Percentiles rank a stretch among this genome's conserved stretches.
Conservation (phyloP, 192 early-diverging fungal species). For the Coemansia sp. region DNA sequence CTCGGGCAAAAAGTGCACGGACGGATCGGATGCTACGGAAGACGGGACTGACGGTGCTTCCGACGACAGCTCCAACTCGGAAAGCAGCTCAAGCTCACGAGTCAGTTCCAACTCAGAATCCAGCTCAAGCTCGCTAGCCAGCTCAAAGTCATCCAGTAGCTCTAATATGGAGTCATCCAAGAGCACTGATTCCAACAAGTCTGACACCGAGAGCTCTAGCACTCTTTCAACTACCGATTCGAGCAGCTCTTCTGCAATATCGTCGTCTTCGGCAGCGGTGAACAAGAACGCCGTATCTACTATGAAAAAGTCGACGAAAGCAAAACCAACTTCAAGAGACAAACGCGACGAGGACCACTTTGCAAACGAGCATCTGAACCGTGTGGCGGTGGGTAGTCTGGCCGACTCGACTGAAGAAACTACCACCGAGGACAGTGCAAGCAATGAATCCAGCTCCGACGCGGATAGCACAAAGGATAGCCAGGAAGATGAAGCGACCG, state of each 20-base stretch:
- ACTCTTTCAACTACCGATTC: too few relatives aligned
- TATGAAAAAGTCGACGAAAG: background rate
- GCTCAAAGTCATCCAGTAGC: background rate
- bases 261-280: background rate
- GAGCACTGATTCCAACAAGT: background rate
- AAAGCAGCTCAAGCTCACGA: background rate
- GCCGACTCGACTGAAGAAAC: slow-evolving; percentile 1
- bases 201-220: too few relatives aligned
- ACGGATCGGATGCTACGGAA: slow-evolving; percentile 15
- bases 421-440: background rate
- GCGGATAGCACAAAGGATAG: background rate
- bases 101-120: too few relatives aligned
- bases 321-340: background rate
- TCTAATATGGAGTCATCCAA: background rate
- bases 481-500: background rate
- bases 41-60: background rate
- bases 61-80: background rate
- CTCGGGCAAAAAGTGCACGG: slow-evolving; percentile 32
- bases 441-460: background rate
- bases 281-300: background rate
- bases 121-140: too few relatives aligned
- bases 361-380: slow-evolving; percentile 3
- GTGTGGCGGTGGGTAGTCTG: background rate
- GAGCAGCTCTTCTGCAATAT: background rate
- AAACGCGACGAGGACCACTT: background rate